Conservation (phyloP, 495 filamentous ascomycete species). For the Margaritispora aquatica region DNA sequence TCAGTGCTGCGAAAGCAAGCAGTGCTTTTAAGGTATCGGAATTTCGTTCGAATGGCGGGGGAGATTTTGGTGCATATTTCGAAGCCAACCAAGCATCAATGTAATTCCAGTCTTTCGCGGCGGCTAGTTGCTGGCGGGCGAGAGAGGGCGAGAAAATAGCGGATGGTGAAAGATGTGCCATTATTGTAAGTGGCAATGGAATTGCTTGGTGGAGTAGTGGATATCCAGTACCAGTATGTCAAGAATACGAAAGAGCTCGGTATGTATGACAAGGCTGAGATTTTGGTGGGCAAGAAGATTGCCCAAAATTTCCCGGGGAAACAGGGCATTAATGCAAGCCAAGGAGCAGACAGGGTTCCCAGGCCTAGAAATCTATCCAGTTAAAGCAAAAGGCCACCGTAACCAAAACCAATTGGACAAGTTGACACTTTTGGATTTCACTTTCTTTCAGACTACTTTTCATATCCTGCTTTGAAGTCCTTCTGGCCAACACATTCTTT, state of each 20-base stretch:
- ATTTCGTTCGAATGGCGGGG: constrained; percentile 76
- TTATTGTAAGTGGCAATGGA: constrained; percentile 15
- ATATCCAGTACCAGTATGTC: neutral
- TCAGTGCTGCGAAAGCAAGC: constrained; percentile 66
- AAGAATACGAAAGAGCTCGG: no score
- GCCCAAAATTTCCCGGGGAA: neutral
- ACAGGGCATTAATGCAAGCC: neutral
- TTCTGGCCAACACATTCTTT: neutral
- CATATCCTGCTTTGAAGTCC: neutral
- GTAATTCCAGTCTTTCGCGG: constrained; percentile 81
- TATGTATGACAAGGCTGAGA: constrained; percentile 12
- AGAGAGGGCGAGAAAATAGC: constrained; percentile 70
- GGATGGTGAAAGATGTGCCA: constrained; percentile 47
- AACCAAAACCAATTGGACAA: neutral
- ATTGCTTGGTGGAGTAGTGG: neutral
- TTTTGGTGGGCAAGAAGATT: neutral
- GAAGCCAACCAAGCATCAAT: constrained; percentile 73
- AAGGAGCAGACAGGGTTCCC: neutral
- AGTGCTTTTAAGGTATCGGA: constrained; percentile 73
- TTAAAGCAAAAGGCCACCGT: neutral
- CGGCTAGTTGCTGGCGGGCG: constrained; percentile 55
- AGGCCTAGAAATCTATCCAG: no score
- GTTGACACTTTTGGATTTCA: neutral
- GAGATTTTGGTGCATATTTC: constrained; percentile 55
- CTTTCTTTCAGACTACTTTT: neutral